A percentile compares a stretch with the other conserved stretches of the same genome.
These are phyloP conservation scores for Pseudonitzschia multiseries DNA, from an alignment of 108 stramenopile species.

Conservation along the genomic window DNA sequence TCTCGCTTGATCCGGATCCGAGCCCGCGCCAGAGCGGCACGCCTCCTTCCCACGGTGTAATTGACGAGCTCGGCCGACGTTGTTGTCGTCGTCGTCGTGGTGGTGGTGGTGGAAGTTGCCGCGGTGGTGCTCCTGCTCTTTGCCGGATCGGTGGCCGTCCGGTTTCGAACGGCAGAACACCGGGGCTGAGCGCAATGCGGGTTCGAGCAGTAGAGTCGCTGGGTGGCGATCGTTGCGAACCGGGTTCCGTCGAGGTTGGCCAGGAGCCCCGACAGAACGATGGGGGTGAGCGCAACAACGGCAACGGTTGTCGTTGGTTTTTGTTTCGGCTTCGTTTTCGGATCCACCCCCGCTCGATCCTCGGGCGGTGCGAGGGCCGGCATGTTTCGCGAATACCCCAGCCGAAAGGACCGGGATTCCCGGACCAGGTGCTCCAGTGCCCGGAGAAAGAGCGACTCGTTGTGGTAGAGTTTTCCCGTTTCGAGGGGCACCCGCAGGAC, in stretches of 20 bases:
- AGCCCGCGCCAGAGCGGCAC: conserved; percentile 30
- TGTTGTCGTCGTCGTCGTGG: not conserved
- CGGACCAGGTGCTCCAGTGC: conserved; percentile 21
- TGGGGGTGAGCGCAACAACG: conserved; percentile 32
- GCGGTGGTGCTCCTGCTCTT: not conserved
- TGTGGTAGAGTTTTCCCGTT: conserved; percentile 32
- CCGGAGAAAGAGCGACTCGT: conserved; percentile 20
- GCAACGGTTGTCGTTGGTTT: not conserved
- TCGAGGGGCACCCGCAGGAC: conserved; percentile 32
- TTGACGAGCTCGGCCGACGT: conserved; percentile 32
- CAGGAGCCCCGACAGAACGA: conserved; percentile 41
- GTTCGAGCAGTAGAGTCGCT: not conserved
- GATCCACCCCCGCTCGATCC: not conserved
- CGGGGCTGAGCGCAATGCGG: not conserved
- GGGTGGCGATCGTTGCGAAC: not conserved
- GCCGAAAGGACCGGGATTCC: conserved; percentile 8
- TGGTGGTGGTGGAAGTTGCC: not conserved
- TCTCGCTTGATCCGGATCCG: conserved; percentile 16
- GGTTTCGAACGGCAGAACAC: not conserved
- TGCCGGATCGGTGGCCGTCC: conserved; percentile 6
- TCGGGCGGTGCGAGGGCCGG: not conserved
- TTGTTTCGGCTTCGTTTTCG: not conserved
- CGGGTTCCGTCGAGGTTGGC: not conserved
- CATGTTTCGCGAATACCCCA: not conserved
- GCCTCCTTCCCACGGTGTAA: conserved; percentile 30